These are phyloP conservation scores for thale cress (Arabidopsis thaliana) DNA, from an alignment of 345 rosid genomes.

Conservation along the genomic window TAIR10.1 NC_003076.8:21726001-21726500, in stretches of 20 bases:
- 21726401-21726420: conserved; percentile 56
- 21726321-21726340: conserved; percentile 48
- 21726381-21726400: conserved; percentile 64
- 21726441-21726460: conserved; percentile 51
- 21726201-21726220: conserved; percentile 92
- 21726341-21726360: conserved; percentile 83
- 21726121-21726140: conserved; percentile 35
- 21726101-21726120: conserved; percentile 44
- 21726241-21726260: conserved; percentile 83
- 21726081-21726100: conserved; percentile 40
- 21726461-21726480: conserved; percentile 85
- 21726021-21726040: conserved; percentile 14
- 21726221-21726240: conserved; percentile 91
- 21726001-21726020: conserved; percentile 35
- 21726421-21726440: conserved; percentile 52
- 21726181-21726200: conserved; percentile 92
- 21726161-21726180: conserved; percentile 46
- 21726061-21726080: conserved; percentile 38
- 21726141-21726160: conserved; percentile 14
- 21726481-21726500: conserved; percentile 78
- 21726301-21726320: conserved; percentile 55
- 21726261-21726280: conserved; percentile 71
- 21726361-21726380: conserved; percentile 53
- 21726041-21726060: conserved; percentile 34
- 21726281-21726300: conserved; percentile 74